Evolutionary conservation across 257 asterid genomes (phyloP).

Genomic region (Solanum sejunctum): DNA sequence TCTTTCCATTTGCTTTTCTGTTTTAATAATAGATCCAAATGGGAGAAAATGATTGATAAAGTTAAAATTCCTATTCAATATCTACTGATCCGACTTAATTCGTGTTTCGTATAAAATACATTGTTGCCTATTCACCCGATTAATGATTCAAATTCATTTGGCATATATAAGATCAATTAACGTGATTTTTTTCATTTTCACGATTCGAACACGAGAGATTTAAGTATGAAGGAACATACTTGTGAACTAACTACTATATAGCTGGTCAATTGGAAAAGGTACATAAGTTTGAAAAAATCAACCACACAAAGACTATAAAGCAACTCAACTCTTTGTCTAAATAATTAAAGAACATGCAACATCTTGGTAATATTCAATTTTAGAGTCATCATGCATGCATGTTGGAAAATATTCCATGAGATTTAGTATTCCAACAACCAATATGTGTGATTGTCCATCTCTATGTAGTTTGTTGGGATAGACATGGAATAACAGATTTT

Average conservation of each 20-base stretch:
- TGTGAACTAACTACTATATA: neutral
- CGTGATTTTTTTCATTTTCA: neutral
- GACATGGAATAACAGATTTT: neutral
- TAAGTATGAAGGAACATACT: neutral
- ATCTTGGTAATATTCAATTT: neutral
- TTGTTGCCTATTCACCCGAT: neutral
- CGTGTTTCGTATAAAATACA: accelerated
- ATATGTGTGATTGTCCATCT: neutral
- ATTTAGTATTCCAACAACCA: neutral
- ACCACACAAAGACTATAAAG: neutral
- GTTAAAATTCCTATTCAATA: neutral
- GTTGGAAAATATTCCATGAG: neutral
- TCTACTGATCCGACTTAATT: neutral
- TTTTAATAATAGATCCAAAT: neutral
- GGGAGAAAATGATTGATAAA: neutral
- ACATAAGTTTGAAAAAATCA: neutral
- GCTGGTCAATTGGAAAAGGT: neutral
- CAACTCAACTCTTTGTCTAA: neutral
- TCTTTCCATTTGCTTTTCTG: neutral
- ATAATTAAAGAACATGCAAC: neutral
- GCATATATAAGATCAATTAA: neutral
- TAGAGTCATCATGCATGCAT: neutral
- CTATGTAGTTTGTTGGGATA: neutral
- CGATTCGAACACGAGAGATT: neutral
- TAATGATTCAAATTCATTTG: neutral